Base-by-base conservation (phyloP, 352 stramenopile species). In the Stephanocyclus meneghinianus region DNA sequence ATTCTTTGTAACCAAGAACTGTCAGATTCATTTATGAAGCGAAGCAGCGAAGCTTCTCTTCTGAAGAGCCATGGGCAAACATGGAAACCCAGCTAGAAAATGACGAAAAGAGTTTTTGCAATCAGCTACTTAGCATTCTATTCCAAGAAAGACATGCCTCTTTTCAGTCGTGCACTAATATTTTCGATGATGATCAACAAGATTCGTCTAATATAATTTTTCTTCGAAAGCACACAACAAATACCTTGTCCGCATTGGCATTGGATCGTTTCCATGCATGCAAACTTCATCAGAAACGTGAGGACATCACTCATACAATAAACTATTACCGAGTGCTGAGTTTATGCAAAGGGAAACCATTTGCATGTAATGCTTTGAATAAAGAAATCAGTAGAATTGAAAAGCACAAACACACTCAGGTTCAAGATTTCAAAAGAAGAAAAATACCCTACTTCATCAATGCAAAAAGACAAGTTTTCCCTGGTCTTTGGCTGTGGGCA, bases 401-500 rank as follows among this genome's bases (percentile, higher is more conserved):
- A 56, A 67, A 53, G 50, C 47, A 70, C 29, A n/a, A 11, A 26
- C n/a, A 47, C 2, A 77, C 66, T 1, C 35, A 60, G 16, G 26
- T 35, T 30, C 35, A 56, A 56, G 65, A 77, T 61, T 30, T 51
- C 13, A 59, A 26, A 30, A 71, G 30, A 48, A 66, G 51, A 21
- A 77, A 61, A 18, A n/a, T 44, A 15, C 37, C 70, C 15, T 73
- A 71, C n/a, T 72, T 59, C 64, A 72, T 77, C 42, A 76, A 71
- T 30, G 47, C 55, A 9, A 64, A 69, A 48, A 21, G 18, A 16
- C 29, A 72, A 64, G 61, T 72, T 21, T 74, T 62, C 37, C 67
- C 67, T 45, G 44, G 67, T n/a, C 44, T 81, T 6, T 81, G 67
- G 74, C 26, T 78, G 7, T 78, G 67, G 74, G 68, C 62, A 55